Percentiles rank a stretch among this genome's conserved stretches.
Conservation (phyloP, 2,329 filamentous ascomycete genomes). For the Hymenoscyphus linearis region DNA sequence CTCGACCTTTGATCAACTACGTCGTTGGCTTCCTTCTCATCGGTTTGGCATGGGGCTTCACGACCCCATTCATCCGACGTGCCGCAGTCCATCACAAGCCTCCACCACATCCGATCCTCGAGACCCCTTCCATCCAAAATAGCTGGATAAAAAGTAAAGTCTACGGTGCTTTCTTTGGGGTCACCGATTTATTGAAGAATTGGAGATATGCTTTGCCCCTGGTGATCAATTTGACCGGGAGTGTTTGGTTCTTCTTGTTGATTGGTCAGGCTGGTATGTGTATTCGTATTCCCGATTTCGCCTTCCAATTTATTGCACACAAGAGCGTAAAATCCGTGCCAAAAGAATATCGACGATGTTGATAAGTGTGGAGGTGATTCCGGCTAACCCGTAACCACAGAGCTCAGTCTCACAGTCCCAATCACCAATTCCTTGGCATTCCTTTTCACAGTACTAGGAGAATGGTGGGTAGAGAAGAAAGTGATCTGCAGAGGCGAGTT, state of each 20-base stretch:
- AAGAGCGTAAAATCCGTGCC: neutral
- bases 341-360: neutral
- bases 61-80: slow-evolving; percentile 83
- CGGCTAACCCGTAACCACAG: slow-evolving; percentile 39
- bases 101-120: slow-evolving; percentile 50
- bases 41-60: slow-evolving; percentile 87
- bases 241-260: slow-evolving; percentile 92
- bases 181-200: slow-evolving; percentile 71
- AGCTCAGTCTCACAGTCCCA: slow-evolving; percentile 87
- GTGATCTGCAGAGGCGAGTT: slow-evolving; percentile 72
- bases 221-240: slow-evolving; percentile 83
- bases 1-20: slow-evolving; percentile 61
- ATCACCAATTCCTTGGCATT: slow-evolving; percentile 94
- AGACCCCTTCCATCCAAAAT: slow-evolving; percentile 43
- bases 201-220: slow-evolving; percentile 82
- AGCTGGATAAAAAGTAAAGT: slow-evolving; percentile 60
- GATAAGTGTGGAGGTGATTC: neutral
- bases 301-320: neutral
- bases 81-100: slow-evolving; percentile 74
- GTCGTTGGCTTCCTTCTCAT: slow-evolving; percentile 85
- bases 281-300: neutral
- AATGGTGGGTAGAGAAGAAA: slow-evolving; percentile 92
- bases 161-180: slow-evolving; percentile 64
- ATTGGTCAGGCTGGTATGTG: slow-evolving; percentile 82
- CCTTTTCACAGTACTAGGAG: slow-evolving; percentile 89